Evolutionary conservation across 768 basidiomycete species (phyloP).

Genomic region (Megacollybia marginata): DNA sequence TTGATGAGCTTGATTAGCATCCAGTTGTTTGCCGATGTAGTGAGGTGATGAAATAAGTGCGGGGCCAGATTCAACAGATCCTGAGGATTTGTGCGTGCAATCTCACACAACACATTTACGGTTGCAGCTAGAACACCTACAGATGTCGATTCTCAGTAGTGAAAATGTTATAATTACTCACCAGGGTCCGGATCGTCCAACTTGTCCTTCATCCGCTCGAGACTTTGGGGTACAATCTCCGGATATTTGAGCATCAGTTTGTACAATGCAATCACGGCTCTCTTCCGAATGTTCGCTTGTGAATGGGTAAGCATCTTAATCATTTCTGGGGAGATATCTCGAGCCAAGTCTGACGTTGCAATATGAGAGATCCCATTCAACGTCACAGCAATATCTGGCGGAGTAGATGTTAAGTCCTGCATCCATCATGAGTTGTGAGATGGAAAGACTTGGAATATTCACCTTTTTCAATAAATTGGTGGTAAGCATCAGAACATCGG

Average conservation of each 20-base stretch:
- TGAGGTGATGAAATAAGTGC: constrained; percentile 86
- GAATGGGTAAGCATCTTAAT: constrained; percentile 87
- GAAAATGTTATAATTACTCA: constrained; percentile 19
- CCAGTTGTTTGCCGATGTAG: constrained; percentile 96
- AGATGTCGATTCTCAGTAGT: background rate
- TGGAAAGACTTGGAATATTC: constrained; percentile 11
- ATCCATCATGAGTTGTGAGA: constrained; percentile 8
- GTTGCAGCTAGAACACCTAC: constrained; percentile 90
- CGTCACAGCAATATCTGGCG: constrained; percentile 67
- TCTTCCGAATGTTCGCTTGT: constrained; percentile 79
- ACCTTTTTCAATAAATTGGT: constrained; percentile 96
- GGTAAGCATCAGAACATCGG: constrained; percentile 95
- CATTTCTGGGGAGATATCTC: constrained; percentile 83
- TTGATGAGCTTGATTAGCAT: constrained; percentile 99
- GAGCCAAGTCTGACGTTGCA: constrained; percentile 81
- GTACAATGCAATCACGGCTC: constrained; percentile 80
- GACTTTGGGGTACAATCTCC: constrained; percentile 59
- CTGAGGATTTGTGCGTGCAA: constrained; percentile 70
- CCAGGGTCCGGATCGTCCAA: constrained; percentile 74
- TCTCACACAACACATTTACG: constrained; percentile 90
- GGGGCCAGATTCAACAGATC: constrained; percentile 87
- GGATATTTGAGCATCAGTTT: constrained; percentile 79
- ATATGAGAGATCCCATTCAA: constrained; percentile 81
- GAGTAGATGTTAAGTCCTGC: constrained; percentile 76
- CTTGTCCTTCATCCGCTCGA: constrained; percentile 69